Base-by-base conservation (phyloP, 169 alveolate species). In the Plasmodium knowlesi region DNA sequence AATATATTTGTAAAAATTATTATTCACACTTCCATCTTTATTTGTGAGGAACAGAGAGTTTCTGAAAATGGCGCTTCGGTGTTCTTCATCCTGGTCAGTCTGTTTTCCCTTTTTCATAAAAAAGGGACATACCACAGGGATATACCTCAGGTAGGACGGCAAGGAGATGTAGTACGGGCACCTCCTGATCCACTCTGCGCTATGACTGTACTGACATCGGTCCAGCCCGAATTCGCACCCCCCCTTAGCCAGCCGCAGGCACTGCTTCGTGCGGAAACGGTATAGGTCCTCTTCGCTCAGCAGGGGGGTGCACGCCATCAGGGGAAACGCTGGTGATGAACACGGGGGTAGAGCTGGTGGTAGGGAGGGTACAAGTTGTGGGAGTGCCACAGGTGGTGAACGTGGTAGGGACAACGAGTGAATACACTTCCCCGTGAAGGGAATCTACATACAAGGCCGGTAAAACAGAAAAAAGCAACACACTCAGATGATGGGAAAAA, bases 141-240 rank as follows among this genome's bases (percentile, higher is more conserved):
- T 82, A 73, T 97, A 97, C 41, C 98, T 89, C 71, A 97, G 85
- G 41, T 96, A 96, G 32, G 98, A 93, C 10, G 97, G 96, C 50
- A 96, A 97, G 9, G 98, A 92, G 53, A 97, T 82, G 92, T 97
- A 97, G 84, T 96, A 97, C 5, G 98, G 98, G 88, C 98, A 96
- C 57, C 98, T 73, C 41, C 98, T 85, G 53, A 97, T 97, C 98
- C 98, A 97, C 93, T 96, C 95, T 1, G 96, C 89, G 92, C 93
- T 96, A 70, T 97, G 98, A 32, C 98, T 96, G 94, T 97, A 97
- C 92, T 96, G 97, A 74, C 98, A 97, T 71, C 98, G 74, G 83
- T 96, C 96, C 14, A 94, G 96, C 6, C 98, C 98, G 41, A 97
- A 97, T 84, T 97, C 98, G 39, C 98, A 97, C 14, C 93, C 88